Evolutionary conservation across 495 filamentous ascomycete genomes (phyloP), one percentile per base, ranked within the genome.

Genomic region (Penicillium psychrofluorescens): DNA sequence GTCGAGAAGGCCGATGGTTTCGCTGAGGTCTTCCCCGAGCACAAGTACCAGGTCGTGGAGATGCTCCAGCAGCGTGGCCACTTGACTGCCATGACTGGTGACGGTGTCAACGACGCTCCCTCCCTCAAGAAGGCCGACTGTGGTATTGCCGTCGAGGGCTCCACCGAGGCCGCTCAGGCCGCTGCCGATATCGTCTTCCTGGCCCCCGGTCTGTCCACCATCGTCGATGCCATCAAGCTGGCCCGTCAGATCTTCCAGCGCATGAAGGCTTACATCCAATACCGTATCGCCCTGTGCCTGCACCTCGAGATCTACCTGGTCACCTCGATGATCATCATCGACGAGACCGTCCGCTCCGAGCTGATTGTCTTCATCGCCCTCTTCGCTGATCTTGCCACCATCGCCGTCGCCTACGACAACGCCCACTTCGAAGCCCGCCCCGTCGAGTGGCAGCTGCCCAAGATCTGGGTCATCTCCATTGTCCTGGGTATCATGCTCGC

Each of bases 221-320:
- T 86, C 39, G 83, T 86, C 59, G 75, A 81, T 63, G 81, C 83
- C 49, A 86, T 86, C 72, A 86, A 86, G 75, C 81, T 83, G 53
- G 79, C 83, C 51, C 81, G 83, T 56, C 78, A 86, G 66, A 86
- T 86, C 58, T 86, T 86, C 80, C 83, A 86, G 72, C 83, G 83
- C 55, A 86, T 86, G 83, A 86, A 86, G 77, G 77, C 82, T 31
- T 86, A 86, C 59, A 85, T 86, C 49, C 82, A 86, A 63, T 86
- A 86, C 71, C 83, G 83, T 78, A 86, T 86, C 57, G 83, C 83
- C 44, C 78, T 86, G 46, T 86, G 83, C 66, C 70, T 86, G 40
- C 83, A 86, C 66, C 67, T 86, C 55, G 83, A 86, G 69, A 78
- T 86, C 58, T 86, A 85, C 72, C 70, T 86, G n/a, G 81, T 85